Evolutionary conservation across 257 asterid species (phyloP).

Genomic region (Capsicum chinense): DNA sequence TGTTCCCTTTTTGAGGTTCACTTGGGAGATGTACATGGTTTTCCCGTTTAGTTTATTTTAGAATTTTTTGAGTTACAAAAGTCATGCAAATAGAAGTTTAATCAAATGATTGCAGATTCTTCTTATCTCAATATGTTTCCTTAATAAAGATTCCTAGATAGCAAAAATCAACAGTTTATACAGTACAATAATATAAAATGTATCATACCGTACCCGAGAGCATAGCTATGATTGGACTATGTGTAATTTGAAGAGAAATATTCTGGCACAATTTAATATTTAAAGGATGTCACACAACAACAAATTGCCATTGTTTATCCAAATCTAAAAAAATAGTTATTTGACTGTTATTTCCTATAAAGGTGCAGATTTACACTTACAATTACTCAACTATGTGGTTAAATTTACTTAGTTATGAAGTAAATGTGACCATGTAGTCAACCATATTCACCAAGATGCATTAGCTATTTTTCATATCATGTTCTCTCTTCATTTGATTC

Average conservation of each 20-base stretch:
- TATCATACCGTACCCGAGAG: background rate
- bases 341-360: background rate
- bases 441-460: background rate
- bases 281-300: background rate
- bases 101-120: conserved; percentile 17
- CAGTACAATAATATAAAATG: conserved; percentile 4
- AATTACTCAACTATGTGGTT: conserved; percentile 7
- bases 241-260: background rate
- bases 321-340: background rate
- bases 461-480: conserved; percentile 2
- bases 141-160: conserved; percentile 11
- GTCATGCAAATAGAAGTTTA: background rate
- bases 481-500: background rate
- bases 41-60: conserved; percentile 22
- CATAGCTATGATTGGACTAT: background rate
- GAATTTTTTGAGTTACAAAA: background rate
- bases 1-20: background rate
- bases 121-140: background rate
- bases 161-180: background rate
- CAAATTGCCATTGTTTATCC: background rate
- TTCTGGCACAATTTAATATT: background rate
- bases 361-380: background rate
- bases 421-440: background rate
- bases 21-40: background rate
- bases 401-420: conserved; percentile 8